These are phyloP conservation scores for Cercospora janseana DNA, from an alignment of 2,329 filamentous ascomycete species.

Conservation along the genomic window DNA sequence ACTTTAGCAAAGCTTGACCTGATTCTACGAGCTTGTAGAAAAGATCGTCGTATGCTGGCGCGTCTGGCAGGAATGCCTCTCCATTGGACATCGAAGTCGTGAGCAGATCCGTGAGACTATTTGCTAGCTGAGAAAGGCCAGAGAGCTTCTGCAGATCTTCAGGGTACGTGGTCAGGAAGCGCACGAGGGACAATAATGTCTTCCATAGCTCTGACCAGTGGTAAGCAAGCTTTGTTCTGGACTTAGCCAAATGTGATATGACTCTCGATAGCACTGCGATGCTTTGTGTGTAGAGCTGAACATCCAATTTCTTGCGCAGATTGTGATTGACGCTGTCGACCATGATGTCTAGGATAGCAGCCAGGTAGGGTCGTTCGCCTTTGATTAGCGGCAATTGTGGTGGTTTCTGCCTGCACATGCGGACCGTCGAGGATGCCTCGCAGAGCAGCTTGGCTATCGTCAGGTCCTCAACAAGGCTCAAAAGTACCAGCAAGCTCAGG, in stretches of 20 bases:
- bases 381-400: constrained; percentile 74
- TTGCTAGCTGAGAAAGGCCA: constrained; percentile 70
- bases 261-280: constrained; percentile 79
- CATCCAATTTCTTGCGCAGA: constrained; percentile 77
- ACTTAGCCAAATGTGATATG: constrained; percentile 78
- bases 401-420: constrained; percentile 83
- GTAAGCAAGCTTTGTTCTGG: constrained; percentile 75
- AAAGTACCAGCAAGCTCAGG: constrained; percentile 78
- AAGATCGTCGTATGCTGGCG: constrained; percentile 86
- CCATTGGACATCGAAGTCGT: constrained; percentile 81
- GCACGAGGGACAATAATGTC: constrained; percentile 78
- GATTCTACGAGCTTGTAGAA: constrained; percentile 98
- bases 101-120: constrained; percentile 75
- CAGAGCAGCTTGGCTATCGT: constrained; percentile 79
- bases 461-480: constrained; percentile 82
- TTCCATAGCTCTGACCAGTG: constrained; percentile 97
- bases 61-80: constrained; percentile 85
- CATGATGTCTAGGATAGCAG: constrained; percentile 79
- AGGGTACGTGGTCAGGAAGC: constrained; percentile 85
- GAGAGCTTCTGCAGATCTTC: constrained; percentile 68
- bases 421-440: constrained; percentile 70
- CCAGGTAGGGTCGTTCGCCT: constrained; percentile 69
- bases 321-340: constrained; percentile 94
- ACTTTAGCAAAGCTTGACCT: constrained; percentile 76
- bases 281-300: constrained; percentile 67